Conservation (phyloP, 148 eudicot species). For the Camellia sinensis region DNA sequence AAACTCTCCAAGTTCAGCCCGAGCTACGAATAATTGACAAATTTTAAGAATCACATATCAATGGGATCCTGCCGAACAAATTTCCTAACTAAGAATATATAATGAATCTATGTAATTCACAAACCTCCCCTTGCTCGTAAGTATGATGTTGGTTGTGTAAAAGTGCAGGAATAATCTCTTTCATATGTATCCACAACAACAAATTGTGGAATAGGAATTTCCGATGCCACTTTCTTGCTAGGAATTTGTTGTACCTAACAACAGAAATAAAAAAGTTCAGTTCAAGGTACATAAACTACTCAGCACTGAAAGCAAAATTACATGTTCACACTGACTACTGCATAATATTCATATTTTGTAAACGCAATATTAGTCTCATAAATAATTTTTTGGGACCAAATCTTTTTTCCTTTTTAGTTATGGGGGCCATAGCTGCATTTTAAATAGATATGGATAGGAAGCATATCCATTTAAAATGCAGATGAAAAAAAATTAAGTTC, state of each 20-base stretch:
- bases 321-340: too few relatives aligned
- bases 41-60: conserved; percentile 6
- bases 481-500: too few relatives aligned
- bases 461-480: neutral
- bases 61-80: neutral
- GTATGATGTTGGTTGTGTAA: conserved; percentile 79
- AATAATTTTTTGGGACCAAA: neutral
- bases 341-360: neutral
- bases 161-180: conserved; percentile 83
- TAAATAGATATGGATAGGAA: neutral
- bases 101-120: conserved; percentile 8
- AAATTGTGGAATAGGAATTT: conserved; percentile 87
- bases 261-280: neutral
- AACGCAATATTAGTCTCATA: too few relatives aligned
- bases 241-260: conserved; percentile 67
- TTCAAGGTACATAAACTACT: neutral
- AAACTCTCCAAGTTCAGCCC: conserved; percentile 94
- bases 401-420: neutral
- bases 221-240: conserved; percentile 68
- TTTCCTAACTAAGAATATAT: neutral
- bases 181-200: conserved; percentile 88
- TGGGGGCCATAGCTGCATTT: too few relatives aligned
- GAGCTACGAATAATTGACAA: conserved; percentile 49
- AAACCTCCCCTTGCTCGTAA: conserved; percentile 96
- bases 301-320: neutral